Evolutionary conservation across 345 rosid genomes (phyloP).

Genomic region (Noccaea bulbosa): DNA sequence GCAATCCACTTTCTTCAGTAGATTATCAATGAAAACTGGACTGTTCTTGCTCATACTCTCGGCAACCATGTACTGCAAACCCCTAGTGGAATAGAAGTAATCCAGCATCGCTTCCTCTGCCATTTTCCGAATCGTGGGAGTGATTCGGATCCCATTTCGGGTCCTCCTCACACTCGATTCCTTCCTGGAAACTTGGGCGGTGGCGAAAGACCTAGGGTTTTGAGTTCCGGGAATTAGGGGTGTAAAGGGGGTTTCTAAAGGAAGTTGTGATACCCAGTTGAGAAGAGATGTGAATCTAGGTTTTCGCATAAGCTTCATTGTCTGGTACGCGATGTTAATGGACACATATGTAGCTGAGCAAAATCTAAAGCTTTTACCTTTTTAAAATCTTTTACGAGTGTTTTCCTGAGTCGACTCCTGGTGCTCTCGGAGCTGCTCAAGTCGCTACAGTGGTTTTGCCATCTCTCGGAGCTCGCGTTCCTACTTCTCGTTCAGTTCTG

Average conservation of each 20-base stretch:
- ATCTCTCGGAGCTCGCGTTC: background rate
- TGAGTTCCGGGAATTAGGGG: constrained; percentile 30
- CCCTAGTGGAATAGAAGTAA: constrained; percentile 69
- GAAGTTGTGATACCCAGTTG: constrained; percentile 52
- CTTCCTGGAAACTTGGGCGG: constrained; percentile 23
- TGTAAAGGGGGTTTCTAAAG: constrained; percentile 32
- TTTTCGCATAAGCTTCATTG: constrained; percentile 51
- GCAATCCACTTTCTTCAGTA: constrained; percentile 47
- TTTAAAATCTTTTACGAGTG: constrained; percentile 7
- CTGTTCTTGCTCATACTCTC: constrained; percentile 75
- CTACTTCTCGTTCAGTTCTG: too few species aligned
- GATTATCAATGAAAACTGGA: constrained; percentile 57
- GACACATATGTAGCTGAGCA: background rate
- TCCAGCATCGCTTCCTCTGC: constrained; percentile 74
- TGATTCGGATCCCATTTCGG: constrained; percentile 35
- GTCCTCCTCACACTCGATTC: constrained; percentile 2
- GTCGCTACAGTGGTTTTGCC: constrained; percentile 1
- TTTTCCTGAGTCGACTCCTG: constrained; percentile 5
- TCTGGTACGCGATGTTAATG: constrained; percentile 10
- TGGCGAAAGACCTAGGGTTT: constrained; percentile 55
- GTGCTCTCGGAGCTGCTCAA: constrained; percentile 21
- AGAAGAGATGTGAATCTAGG: constrained; percentile 47
- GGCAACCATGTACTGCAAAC: constrained; percentile 60
- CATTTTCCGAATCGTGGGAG: constrained; percentile 40
- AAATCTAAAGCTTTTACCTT: constrained; percentile 36